A percentile compares a stretch with the other conserved stretches of the same genome.
phyloP scores from a whole-genome alignment of 352 stramenopile species.

The Pythium oligandrum region DNA sequence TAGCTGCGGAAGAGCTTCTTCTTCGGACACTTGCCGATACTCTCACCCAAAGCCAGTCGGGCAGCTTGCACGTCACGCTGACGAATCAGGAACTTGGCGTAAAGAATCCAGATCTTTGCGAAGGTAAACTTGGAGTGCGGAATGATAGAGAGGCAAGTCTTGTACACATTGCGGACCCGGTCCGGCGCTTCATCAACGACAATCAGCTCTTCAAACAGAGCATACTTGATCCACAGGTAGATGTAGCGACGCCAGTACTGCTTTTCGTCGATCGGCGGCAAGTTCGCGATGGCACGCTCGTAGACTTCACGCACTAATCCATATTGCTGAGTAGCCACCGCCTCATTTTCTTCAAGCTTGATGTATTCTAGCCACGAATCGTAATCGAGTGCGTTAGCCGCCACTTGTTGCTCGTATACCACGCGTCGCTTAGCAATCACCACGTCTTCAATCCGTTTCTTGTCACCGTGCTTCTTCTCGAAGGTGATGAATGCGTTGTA shows the following conservation, averaged over 20 bases:
- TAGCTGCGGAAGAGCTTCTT: conserved; percentile 92
- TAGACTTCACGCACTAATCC: conserved; percentile 92
- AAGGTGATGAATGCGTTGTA: conserved; percentile 97
- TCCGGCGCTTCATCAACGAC: conserved; percentile 60
- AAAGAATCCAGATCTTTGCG: conserved; percentile 98
- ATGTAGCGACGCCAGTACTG: conserved; percentile 98
- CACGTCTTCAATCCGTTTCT: conserved; percentile 94
- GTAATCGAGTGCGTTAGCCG: conserved; percentile 92
- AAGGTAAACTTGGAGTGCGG: conserved; percentile 97
- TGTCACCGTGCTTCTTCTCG: conserved; percentile 98
- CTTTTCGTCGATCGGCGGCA: conserved; percentile 95
- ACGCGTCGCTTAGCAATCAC: conserved; percentile 93
- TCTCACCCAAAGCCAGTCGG: conserved; percentile 90
- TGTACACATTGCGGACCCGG: conserved; percentile 92
- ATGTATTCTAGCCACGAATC: conserved; percentile 99
- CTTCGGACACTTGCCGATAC: conserved; percentile 92
- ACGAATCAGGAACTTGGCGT: conserved; percentile 96
- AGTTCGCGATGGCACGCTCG: conserved; percentile 92
- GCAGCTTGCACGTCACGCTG: conserved; percentile 90
- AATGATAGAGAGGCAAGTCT: conserved; percentile 91
- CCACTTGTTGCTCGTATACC: conserved; percentile 93
- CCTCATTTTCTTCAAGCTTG: conserved; percentile 94
- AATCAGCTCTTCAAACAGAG: conserved; percentile 96
- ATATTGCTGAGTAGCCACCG: conserved; percentile 40
- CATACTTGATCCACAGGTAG: conserved; percentile 99